Base-by-base conservation (phyloP, 805 yeast genomes). In the Danielia oregonensis region DNA sequence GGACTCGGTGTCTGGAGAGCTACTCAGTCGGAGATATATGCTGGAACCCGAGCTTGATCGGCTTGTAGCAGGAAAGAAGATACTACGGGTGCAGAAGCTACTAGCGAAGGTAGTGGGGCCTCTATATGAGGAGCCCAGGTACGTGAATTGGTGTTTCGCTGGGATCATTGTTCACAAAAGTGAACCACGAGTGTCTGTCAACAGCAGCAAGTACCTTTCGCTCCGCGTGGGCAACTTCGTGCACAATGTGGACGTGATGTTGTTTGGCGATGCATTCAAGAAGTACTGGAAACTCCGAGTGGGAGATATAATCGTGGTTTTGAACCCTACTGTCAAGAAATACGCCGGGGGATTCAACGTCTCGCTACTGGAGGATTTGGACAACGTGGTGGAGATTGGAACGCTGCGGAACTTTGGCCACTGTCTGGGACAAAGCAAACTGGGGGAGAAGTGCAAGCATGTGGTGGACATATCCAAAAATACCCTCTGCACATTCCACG, bases 61-160 rank as follows among this genome's bases (percentile, higher is more conserved):
- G 4, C 48, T 72, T 3, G 45, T 86, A 6, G 43, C 55, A 10
- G 74, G 72, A 11, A 71, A 74, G 40, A 78, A 79, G 44, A 53
- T 81, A 1, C 57, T 85, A 29, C 63, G 83, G 26, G 54, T 86
- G 2, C 72, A 73, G 7, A 77, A 79, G 44, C 54, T 83, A 2
- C 68, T 76, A 45, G 82, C 86, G 2, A 78, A 79, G 43, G 78
- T 88, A 1, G 44, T 55, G 18, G 82, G 93, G 2, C 93, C 95
- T 0, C 65, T 42, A 24, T 88, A 74, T 51, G 53, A 59, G 5
- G 83, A 83, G 30, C 95, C 96, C 0, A 59, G 61, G 22, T 80
- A 81, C 48, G 59, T 82, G 3, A 88, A 89, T 52, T 88, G 87
- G 83, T 80, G 81, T n/a, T 72, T 79, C 1, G 49, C 82, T n/a